phyloP scores from a whole-genome alignment of 352 stramenopile species.

The Globisporangium spiculum region DNA sequence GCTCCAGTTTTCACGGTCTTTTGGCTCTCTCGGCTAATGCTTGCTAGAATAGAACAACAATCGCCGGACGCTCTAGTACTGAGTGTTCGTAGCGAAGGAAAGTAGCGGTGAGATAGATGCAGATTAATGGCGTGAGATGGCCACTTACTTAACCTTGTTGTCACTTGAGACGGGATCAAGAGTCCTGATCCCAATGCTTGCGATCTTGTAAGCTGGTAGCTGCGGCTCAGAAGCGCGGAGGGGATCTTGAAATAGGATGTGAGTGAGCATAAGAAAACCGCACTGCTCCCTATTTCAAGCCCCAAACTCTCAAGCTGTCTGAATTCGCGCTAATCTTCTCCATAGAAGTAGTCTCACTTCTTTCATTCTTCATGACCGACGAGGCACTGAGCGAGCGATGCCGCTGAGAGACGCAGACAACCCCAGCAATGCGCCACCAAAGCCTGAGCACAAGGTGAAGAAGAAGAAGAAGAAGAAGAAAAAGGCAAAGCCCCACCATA shows the following conservation, averaged over 20 bases:
- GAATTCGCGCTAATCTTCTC: background rate
- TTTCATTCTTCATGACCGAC: background rate
- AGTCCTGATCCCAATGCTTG: background rate
- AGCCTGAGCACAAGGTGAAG: background rate
- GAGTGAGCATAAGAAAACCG: background rate
- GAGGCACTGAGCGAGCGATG: background rate
- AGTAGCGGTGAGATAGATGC: background rate
- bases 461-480: slow-evolving; percentile 24
- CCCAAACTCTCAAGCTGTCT: background rate
- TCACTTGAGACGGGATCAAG: background rate
- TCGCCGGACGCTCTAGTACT: background rate
- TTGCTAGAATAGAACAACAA: background rate
- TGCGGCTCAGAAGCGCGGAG: background rate
- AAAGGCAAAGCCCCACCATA: background rate
- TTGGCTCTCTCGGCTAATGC: background rate
- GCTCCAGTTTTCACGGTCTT: slow-evolving; percentile 9
- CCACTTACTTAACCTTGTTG: background rate
- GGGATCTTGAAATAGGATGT: background rate
- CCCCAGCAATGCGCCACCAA: background rate
- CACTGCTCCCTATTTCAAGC: background rate
- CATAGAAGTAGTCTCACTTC: background rate
- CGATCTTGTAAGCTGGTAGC: background rate
- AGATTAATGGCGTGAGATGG: background rate
- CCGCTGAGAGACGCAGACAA: background rate
- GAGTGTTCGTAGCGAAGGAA: background rate